These are phyloP conservation scores for Lanmaoa rubissima DNA, from an alignment of 768 basidiomycete genomes.

Conservation along the genomic window DNA sequence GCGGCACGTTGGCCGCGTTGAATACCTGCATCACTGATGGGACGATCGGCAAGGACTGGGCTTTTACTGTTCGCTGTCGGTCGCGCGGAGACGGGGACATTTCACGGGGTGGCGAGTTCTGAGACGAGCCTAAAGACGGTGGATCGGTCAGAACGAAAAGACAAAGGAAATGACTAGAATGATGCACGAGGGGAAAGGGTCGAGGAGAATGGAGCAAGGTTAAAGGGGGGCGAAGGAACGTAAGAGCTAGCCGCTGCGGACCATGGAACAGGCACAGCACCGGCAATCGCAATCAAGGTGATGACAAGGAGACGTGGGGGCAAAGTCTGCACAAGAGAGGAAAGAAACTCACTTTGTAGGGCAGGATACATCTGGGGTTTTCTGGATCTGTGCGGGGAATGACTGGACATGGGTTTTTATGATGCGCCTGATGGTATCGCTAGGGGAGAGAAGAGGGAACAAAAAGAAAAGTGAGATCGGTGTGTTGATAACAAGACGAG, in stretches of 20 bases:
- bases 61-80: conserved; percentile 53
- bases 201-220: not conserved
- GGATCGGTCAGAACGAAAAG: not conserved
- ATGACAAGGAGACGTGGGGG: not conserved
- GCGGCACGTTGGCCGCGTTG: conserved; percentile 32
- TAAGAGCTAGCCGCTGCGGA: not conserved
- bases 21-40: conserved; percentile 57
- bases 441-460: conserved; percentile 16
- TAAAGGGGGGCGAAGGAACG: not conserved
- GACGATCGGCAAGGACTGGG: conserved; percentile 62
- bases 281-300: not conserved
- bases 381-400: conserved; percentile 58
- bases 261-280: not conserved
- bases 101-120: conserved; percentile 39
- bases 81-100: conserved; percentile 44
- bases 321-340: conserved; percentile 3
- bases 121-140: conserved; percentile 17
- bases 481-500: conserved; percentile 29
- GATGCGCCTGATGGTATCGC: not conserved
- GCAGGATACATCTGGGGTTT: conserved; percentile 48
- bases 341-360: conserved; percentile 44
- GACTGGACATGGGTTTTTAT: conserved; percentile 50
- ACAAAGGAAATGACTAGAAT: not conserved
- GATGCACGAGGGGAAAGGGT: not conserved
- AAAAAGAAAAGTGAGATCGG: conserved; percentile 34